These are phyloP conservation scores for Fusarium lateritium DNA, from an alignment of 2,329 filamentous ascomycete genomes.

Conservation along the genomic window DNA sequence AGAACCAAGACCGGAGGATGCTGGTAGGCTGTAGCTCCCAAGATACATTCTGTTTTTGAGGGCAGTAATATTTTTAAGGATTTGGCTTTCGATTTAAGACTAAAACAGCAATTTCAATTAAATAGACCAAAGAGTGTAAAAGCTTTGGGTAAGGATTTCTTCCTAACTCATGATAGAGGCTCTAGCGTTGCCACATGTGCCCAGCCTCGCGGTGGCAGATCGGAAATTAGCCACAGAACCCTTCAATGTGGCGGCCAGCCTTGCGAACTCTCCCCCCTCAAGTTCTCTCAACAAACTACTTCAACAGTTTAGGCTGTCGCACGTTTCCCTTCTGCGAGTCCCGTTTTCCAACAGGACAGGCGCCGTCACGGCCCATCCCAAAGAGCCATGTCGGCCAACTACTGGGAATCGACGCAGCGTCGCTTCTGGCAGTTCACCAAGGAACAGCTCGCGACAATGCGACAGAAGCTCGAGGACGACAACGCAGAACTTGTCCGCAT, in stretches of 20 bases:
- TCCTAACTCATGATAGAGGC: neutral
- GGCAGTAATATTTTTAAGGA: no score
- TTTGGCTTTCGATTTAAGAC: no score
- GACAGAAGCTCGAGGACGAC: constrained; percentile 82
- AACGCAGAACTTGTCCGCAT: constrained; percentile 81
- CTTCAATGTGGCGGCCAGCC: constrained; percentile 38
- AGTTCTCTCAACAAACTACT: constrained; percentile 8
- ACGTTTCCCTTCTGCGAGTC: neutral
- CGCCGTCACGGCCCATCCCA: constrained; percentile 28
- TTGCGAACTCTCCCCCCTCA: constrained; percentile 24
- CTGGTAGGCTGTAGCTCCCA: no score
- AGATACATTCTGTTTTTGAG: no score
- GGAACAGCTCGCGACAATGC: constrained; percentile 81
- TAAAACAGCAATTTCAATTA: no score
- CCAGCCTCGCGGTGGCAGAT: constrained; percentile 8
- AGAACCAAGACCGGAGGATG: no score
- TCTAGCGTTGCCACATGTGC: neutral
- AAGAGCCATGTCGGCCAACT: constrained; percentile 87
- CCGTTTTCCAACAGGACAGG: constrained; percentile 5
- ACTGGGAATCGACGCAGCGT: constrained; percentile 95
- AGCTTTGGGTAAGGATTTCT: neutral
- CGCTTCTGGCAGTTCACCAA: constrained; percentile 92
- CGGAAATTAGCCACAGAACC: constrained; percentile 34
- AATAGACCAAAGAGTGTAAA: neutral
- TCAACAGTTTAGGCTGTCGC: constrained; percentile 23